These are phyloP conservation scores for Fusarium sp. DNA, from an alignment of 2,329 filamentous ascomycete genomes.

Conservation along the genomic window DNA sequence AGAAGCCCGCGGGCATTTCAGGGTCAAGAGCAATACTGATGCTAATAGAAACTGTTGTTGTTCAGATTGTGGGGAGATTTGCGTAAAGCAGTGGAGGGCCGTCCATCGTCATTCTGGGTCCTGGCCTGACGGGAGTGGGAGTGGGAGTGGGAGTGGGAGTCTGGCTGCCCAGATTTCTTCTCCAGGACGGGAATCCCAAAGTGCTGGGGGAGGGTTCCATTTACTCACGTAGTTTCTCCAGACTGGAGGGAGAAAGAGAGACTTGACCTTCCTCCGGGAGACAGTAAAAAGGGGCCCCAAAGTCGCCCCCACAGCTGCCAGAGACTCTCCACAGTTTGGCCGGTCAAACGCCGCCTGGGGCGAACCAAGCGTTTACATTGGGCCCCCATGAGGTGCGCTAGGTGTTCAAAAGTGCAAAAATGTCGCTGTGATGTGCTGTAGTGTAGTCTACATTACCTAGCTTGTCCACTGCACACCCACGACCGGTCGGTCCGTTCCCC, in stretches of 20 bases:
- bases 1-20: constrained; percentile 14
- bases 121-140: constrained; percentile 6
- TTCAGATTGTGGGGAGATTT: constrained; percentile 42
- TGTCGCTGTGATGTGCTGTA: constrained; percentile 21
- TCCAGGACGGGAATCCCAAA: constrained; percentile 39
- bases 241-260: constrained; percentile 14
- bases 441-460: constrained; percentile 6
- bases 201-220: constrained; percentile 19
- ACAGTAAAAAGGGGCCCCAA: constrained; percentile 31
- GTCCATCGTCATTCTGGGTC: constrained; percentile 35
- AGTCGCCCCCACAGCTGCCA: constrained; percentile 30
- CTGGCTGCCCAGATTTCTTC: constrained; percentile 32
- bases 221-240: constrained; percentile 34
- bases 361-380: constrained; percentile 51
- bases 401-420: constrained; percentile 22
- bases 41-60: constrained; percentile 33
- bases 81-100: constrained; percentile 30
- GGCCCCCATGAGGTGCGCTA: constrained; percentile 31
- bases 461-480: constrained; percentile 22
- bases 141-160: neutral
- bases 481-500: constrained; percentile 39
- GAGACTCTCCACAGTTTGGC: constrained; percentile 66
- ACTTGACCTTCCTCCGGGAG: neutral
- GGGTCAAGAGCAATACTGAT: constrained; percentile 26
- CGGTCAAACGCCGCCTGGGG: constrained; percentile 66